phyloP scores from a whole-genome alignment of 83 land plant genomes.

The Isoetes engelmannii region DNA sequence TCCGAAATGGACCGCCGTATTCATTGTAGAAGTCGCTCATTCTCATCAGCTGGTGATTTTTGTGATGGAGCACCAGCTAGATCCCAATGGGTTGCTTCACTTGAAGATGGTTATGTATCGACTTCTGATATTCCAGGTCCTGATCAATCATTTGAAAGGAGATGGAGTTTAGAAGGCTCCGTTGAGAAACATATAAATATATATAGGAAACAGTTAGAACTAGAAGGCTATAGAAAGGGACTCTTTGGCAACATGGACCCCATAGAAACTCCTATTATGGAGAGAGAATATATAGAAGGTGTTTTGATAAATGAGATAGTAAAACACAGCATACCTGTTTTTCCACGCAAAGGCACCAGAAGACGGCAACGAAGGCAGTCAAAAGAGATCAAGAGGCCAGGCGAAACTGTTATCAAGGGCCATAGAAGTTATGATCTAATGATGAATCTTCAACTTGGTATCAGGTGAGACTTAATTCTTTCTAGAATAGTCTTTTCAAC shows the following conservation, averaged over 20 bases:
- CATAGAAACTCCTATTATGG: constrained; percentile 14
- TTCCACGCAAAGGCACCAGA: constrained; percentile 8
- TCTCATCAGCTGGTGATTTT: constrained; percentile 2
- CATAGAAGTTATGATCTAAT: constrained; percentile 28
- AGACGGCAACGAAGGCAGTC: constrained; percentile 20
- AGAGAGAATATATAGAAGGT: constrained; percentile 58
- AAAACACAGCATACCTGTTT: neutral
- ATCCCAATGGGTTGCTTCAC: constrained; percentile 22
- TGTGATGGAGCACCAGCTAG: constrained; percentile 12
- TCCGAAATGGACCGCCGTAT: too few relatives aligned
- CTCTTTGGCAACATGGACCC: neutral
- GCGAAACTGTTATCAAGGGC: constrained; percentile 24
- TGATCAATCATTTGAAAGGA: constrained; percentile 22
- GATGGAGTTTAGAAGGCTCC: constrained; percentile 1
- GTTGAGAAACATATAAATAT: neutral
- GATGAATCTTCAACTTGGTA: constrained; percentile 23
- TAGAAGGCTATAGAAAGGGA: neutral
- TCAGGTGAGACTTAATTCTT: constrained; percentile 11
- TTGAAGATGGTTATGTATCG: neutral
- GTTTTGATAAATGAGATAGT: constrained; percentile 38
- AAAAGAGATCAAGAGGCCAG: constrained; percentile 21
- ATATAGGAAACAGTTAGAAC: neutral
- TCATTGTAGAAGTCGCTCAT: neutral
- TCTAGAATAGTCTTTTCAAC: neutral
- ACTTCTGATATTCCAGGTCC: constrained; percentile 8